Evolutionary conservation across 805 yeast genomes (phyloP), one percentile per base, ranked within the genome.

Genomic region (Cyberlindnera veronae): DNA sequence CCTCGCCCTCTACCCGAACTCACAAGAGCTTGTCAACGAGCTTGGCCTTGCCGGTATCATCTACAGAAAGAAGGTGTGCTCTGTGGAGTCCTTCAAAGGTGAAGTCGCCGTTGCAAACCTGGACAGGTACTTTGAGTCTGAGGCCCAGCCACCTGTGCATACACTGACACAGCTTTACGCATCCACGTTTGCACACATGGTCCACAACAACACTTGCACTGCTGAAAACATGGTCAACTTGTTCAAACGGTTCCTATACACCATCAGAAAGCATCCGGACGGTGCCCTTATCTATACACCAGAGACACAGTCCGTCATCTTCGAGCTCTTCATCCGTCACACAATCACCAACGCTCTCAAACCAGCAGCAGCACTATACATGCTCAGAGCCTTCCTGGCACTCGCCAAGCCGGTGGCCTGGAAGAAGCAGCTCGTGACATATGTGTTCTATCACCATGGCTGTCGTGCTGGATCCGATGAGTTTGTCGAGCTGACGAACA

Each of bases 141-240:
- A 40, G 5, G 23, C n/a, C 1, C 27, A 29, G 9, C 57, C 55
- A 3, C 17, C 57, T 1, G 22, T 38, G 10, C 33, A 38, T 8
- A 36, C 44, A 12, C 16, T 55, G 4, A 45, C 54, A 2, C 49
- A 47, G 31, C 31, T 54, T 4, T 55, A 55, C 36, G 18, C 40
- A 3, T 21, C 49, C 1, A 23, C 49, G 4, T 26, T 55, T 16
- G 39, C 35, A 9, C 35, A 42, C 20, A 38, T 52, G 32, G 23
- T 41, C 2, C 44, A 36, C 10, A 44, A 45, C n/a, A 31, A 33
- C 3, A 20, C 32, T 5, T 20, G 10, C 11, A 9, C 39, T 1
- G 29, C 42, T 0, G 21, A 22, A 4, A 28, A 34, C 23, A 9
- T 35, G 6, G 13, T 28, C 6, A 15, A 18, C 10, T 17, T 46